Base-by-base conservation (phyloP, 2,329 filamentous ascomycete species). In the Diaporthe capsici region DNA sequence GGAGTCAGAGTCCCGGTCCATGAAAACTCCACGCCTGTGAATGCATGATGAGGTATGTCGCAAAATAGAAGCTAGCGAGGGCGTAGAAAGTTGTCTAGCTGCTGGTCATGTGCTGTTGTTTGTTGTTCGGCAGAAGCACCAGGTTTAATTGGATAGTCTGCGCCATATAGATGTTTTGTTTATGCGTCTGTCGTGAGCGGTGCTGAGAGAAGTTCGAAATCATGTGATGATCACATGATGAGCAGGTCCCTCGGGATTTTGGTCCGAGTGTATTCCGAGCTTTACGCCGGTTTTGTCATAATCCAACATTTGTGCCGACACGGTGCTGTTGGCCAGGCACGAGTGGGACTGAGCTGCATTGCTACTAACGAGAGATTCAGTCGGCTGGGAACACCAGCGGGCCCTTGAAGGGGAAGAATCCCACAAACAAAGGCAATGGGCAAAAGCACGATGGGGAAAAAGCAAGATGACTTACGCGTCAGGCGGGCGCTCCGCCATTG, bases 11-110 rank as follows among this genome's bases (percentile, higher is more conserved):
- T 25, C 49, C 51, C 39, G 49, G 49, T 65, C 58, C 58, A 28
- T 73, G 39, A 73, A 42, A 73, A 73, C 47, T 73, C 71, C 71
- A 73, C 71, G 71, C 71, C 71, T 63, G 34, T 63, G 58, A 73
- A 73, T 73, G 71, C 71, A 73, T 55, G 44, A 55, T 73, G 58
- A 34, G 34, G 44, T 44, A 73, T 65, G 47, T 47, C 25, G 58
- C 47, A 53, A 53, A 65, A 44, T 25, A 73, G 34, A 47, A 65
- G 71, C 58, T 47, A 65, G 71, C 58, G 58, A 73, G 28, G 37
- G 71, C 63, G 28, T 28, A 58, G 22, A 34, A 73, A 37, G 49
- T 39, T 72, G 39, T 53, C 71, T 63, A 63, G 57, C 71, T 73
- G 71, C 10, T 53, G 37, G 20, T 53, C 37, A 39, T 37, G 34